These are phyloP conservation scores for Blastocystis sp. DNA, from an alignment of 352 stramenopile genomes.

Conservation along the genomic window DNA sequence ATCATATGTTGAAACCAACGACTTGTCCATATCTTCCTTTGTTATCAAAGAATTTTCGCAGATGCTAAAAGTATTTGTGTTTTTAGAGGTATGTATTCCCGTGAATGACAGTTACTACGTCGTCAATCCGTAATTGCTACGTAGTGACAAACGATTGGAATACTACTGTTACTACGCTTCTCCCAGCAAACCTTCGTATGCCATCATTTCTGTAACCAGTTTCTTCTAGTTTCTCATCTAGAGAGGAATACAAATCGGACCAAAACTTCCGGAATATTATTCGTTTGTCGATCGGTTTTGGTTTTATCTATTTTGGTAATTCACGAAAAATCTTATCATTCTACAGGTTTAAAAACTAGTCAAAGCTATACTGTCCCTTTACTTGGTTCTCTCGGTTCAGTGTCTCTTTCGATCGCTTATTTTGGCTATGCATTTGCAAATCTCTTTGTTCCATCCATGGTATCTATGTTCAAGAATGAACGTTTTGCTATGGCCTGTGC, in stretches of 20 bases:
- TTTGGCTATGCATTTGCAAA: constrained; percentile 62
- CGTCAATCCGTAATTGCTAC: not conserved
- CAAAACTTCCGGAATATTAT: constrained; percentile 47
- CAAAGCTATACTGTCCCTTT: constrained; percentile 57
- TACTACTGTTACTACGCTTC: not conserved
- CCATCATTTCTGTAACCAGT: not conserved
- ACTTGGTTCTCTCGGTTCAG: constrained; percentile 31
- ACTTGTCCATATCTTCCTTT: not conserved
- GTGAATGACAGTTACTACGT: not conserved
- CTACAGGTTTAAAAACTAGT: constrained; percentile 49
- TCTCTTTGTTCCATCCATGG: constrained; percentile 58
- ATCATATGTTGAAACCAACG: not conserved
- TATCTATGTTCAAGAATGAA: constrained; percentile 56
- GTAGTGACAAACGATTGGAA: not conserved
- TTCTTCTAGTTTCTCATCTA: not conserved
- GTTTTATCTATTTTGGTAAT: constrained; percentile 62
- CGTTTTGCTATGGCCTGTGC: constrained; percentile 45
- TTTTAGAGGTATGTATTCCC: not conserved
- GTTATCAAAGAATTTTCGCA: not conserved
- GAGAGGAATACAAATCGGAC: constrained; percentile 40
- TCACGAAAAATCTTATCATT: not conserved
- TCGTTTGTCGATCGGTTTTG: constrained; percentile 44
- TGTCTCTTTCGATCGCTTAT: constrained; percentile 58
- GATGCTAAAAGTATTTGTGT: not conserved
- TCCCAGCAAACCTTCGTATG: not conserved